Conservation (phyloP, 2,329 filamentous ascomycete species). For the Fusarium sublunatum region DNA sequence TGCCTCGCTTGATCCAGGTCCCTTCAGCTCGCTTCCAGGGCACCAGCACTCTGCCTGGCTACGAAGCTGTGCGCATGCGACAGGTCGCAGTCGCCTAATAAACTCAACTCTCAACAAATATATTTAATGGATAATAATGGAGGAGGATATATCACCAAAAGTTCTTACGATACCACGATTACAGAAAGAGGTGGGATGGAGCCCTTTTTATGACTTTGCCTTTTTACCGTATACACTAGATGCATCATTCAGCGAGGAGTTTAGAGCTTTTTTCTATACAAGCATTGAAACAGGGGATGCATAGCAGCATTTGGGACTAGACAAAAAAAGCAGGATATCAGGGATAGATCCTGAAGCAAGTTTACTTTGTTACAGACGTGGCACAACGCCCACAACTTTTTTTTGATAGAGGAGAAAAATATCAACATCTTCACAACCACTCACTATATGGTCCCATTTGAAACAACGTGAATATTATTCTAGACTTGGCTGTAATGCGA, state of each 20-base stretch:
- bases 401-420: slow-evolving; percentile 17
- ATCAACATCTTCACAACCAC: slow-evolving; percentile 18
- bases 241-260: slow-evolving; percentile 43
- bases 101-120: neutral
- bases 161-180: slow-evolving; percentile 35
- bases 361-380: slow-evolving; percentile 32
- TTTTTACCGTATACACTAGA: slow-evolving; percentile 12
- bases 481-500: neutral
- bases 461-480: slow-evolving; percentile 8
- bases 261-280: slow-evolving; percentile 27
- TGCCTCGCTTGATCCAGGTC: slow-evolving; percentile 54
- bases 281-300: slow-evolving; percentile 8
- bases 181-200: slow-evolving; percentile 19
- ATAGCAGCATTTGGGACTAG: slow-evolving; percentile 14
- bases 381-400: slow-evolving; percentile 9
- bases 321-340: slow-evolving; percentile 21
- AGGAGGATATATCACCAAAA: slow-evolving; percentile 26
- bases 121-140: slow-evolving; percentile 40
- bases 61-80: slow-evolving; percentile 50
- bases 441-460: neutral
- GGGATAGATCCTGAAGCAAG: slow-evolving; percentile 21
- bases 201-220: slow-evolving; percentile 34
- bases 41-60: slow-evolving; percentile 54
- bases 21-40: slow-evolving; percentile 50
- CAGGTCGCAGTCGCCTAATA: slow-evolving; percentile 44